These are phyloP conservation scores for Cyberlindnera saturnus DNA, from an alignment of 805 yeast genomes.

Conservation along the genomic window DNA sequence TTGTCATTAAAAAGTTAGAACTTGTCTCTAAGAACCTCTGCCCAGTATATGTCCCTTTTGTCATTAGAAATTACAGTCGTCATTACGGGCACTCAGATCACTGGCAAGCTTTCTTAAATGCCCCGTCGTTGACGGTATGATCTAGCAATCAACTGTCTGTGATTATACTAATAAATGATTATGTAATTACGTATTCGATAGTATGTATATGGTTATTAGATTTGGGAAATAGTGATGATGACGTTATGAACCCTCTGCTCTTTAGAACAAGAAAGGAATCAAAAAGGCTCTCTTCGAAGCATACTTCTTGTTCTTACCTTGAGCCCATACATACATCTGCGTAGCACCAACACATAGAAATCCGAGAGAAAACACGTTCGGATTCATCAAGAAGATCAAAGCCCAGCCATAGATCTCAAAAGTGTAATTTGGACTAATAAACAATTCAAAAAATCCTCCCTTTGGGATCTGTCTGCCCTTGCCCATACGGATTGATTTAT, in stretches of 20 bases:
- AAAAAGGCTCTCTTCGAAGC: slow-evolving; percentile 69
- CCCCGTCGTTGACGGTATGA: too few species aligned
- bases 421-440: slow-evolving; percentile 92
- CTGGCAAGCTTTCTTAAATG: too few species aligned
- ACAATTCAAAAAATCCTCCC: slow-evolving; percentile 76
- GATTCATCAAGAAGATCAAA: slow-evolving; percentile 58
- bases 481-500: slow-evolving; percentile 27
- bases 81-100: too few species aligned
- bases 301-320: slow-evolving; percentile 75
- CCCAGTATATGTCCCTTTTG: too few species aligned
- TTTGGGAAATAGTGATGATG: neutral
- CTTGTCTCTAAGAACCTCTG: too few species aligned
- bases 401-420: slow-evolving; percentile 82
- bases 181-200: too few species aligned
- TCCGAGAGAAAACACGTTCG: slow-evolving; percentile 70
- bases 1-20: too few species aligned
- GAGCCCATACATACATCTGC: slow-evolving; percentile 93
- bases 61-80: too few species aligned
- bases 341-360: slow-evolving; percentile 65
- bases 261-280: slow-evolving; percentile 65
- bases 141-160: too few species aligned
- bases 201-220: neutral
- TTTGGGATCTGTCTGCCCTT: slow-evolving; percentile 40
- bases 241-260: neutral
- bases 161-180: too few species aligned